Evolutionary conservation across 139 green algal species (phyloP).

Genomic region (Chlamydomonas urium): DNA sequence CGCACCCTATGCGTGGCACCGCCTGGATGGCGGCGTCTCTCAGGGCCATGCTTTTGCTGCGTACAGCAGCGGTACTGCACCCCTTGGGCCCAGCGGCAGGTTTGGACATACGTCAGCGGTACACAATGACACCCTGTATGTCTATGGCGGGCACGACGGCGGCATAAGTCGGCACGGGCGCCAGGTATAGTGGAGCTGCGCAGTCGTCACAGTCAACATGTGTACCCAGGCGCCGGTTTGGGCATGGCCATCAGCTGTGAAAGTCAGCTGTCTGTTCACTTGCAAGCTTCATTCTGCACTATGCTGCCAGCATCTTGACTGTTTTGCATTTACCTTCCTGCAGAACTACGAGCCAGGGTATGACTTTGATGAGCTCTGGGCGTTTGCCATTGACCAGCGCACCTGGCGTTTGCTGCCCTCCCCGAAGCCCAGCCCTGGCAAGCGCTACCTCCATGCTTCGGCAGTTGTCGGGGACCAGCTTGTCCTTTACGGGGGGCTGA

Average conservation of each 20-base stretch:
- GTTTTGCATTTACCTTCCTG: no score
- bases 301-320: no score
- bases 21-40: constrained; percentile 3
- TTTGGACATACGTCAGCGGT: constrained; percentile 23
- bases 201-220: no score
- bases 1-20: background rate
- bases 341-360: constrained; percentile 19
- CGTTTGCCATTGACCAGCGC: background rate
- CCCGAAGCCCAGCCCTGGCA: background rate
- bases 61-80: constrained; percentile 14
- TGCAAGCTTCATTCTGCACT: no score
- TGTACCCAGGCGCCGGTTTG: no score
- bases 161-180: constrained; percentile 30
- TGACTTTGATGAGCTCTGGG: constrained; percentile 19
- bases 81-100: constrained; percentile 20
- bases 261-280: no score
- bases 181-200: no score
- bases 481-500: constrained; percentile 30
- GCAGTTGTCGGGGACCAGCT: constrained; percentile 1
- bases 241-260: no score
- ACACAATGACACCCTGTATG: constrained; percentile 12
- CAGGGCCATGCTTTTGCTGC: background rate
- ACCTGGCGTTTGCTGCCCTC: background rate
- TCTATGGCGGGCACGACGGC: constrained; percentile 41
- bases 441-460: constrained; percentile 16